Evolutionary conservation across 164 flowering plant species (phyloP).

Genomic region (Aristolochia californica): DNA sequence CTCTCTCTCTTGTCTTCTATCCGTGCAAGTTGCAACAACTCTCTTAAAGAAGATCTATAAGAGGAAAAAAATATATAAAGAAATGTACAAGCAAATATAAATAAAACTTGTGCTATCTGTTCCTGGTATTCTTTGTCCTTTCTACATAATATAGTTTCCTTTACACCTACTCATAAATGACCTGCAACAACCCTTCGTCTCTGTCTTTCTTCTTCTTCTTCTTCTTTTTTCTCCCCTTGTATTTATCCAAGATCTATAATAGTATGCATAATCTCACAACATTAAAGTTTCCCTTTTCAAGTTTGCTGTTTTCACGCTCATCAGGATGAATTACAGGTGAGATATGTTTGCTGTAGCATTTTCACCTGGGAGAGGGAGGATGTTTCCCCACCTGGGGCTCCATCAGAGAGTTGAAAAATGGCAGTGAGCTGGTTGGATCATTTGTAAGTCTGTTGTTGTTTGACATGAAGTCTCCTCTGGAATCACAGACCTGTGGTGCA

Average conservation of each 20-base stretch:
- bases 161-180: constrained; percentile 11
- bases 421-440: constrained; percentile 50
- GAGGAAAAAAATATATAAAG: not conserved
- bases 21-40: constrained; percentile 2
- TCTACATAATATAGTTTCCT: not conserved
- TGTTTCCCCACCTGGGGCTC: too few species aligned
- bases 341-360: not conserved
- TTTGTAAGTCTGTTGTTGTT: constrained; percentile 62
- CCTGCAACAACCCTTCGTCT: constrained; percentile 6
- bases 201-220: not conserved
- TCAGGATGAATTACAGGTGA: not conserved
- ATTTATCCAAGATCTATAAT: not conserved
- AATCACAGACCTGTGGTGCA: constrained; percentile 36
- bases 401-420: constrained; percentile 51
- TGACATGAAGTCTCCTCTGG: constrained; percentile 60
- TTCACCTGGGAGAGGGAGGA: not conserved
- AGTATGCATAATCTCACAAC: not conserved
- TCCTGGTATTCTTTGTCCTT: constrained; percentile 3
- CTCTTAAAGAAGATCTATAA: not conserved
- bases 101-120: not conserved
- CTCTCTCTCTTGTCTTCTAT: not conserved
- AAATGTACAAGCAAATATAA: not conserved
- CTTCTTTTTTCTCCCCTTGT: not conserved
- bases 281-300: not conserved
- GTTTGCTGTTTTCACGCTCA: not conserved